phyloP scores from a whole-genome alignment of 2,329 filamentous ascomycete genomes.

The Colletotrichum brevisporum region DNA sequence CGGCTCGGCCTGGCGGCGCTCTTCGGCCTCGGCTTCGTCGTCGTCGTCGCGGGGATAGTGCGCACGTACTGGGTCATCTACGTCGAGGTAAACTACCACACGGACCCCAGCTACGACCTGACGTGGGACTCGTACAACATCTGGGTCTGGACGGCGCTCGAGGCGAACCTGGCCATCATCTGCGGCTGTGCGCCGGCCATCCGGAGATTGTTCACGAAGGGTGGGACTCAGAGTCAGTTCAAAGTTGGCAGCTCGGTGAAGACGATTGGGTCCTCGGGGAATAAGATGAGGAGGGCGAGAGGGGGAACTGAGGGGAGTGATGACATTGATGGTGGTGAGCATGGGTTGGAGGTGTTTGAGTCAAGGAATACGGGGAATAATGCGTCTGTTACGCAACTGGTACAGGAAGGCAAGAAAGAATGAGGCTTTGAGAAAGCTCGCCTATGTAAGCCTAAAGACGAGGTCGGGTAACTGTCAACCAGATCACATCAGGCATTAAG shows the following conservation, averaged over 20 bases:
- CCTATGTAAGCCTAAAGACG: no score
- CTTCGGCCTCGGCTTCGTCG: constrained; percentile 54
- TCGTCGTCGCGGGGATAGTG: constrained; percentile 54
- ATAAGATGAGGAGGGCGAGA: background rate
- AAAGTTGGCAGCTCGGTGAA: constrained; percentile 8
- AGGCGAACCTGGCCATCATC: constrained; percentile 58
- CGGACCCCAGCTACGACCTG: constrained; percentile 53
- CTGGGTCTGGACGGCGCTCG: constrained; percentile 59
- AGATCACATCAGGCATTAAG: no score
- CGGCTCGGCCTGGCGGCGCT: constrained; percentile 53
- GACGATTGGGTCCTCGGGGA: background rate
- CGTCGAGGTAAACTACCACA: constrained; percentile 45
- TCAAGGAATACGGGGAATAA: background rate
- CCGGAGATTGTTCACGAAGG: background rate
- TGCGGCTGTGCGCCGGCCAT: constrained; percentile 50
- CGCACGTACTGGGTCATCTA: constrained; percentile 54
- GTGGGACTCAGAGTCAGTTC: background rate
- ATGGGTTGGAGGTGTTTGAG: background rate
- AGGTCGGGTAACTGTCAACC: no score
- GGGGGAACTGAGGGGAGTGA: no score
- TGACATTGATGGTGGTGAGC: background rate
- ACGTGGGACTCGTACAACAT: constrained; percentile 57
- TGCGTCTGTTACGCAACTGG: no score
- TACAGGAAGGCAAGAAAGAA: background rate
- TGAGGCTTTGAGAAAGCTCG: background rate